Percentiles rank a stretch among this genome's conserved stretches.
phyloP scores from a whole-genome alignment of 2,329 filamentous ascomycete genomes.

The Penicillium crustosum region DNA sequence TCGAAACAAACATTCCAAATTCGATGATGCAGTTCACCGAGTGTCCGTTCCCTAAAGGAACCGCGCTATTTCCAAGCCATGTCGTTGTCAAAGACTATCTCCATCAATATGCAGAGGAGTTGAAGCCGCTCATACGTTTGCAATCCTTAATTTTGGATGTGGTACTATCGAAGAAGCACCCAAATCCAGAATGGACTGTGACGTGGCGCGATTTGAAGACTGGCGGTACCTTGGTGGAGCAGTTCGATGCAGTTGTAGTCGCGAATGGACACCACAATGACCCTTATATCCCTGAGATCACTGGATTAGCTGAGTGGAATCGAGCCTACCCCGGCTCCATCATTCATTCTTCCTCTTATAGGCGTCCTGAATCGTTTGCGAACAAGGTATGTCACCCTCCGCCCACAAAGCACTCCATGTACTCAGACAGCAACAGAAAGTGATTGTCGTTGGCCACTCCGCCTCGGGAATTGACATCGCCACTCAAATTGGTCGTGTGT shows the following conservation, averaged over 20 bases:
- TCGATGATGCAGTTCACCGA: slow-evolving; percentile 15
- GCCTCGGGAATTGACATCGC: slow-evolving; percentile 16
- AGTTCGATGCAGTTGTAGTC: slow-evolving; percentile 12
- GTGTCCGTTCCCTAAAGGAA: neutral
- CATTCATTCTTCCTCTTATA: slow-evolving; percentile 10
- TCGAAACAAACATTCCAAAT: slow-evolving; percentile 14
- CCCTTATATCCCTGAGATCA: slow-evolving; percentile 6
- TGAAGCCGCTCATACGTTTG: slow-evolving; percentile 1
- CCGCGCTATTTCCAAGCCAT: slow-evolving; percentile 8
- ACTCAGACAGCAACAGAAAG: slow-evolving; percentile 6
- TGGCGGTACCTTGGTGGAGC: neutral
- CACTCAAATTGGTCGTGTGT: slow-evolving; percentile 8
- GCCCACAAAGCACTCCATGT: neutral
- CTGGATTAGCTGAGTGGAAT: slow-evolving; percentile 7
- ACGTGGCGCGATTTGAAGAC: slow-evolving; percentile 8
- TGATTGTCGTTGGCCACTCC: slow-evolving; percentile 15
- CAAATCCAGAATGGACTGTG: slow-evolving; percentile 6
- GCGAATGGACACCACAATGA: slow-evolving; percentile 16
- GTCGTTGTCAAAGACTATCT: slow-evolving; percentile 10
- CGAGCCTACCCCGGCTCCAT: slow-evolving; percentile 4
- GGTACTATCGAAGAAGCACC: neutral
- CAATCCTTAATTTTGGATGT: slow-evolving; percentile 8
- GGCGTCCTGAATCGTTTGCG: slow-evolving; percentile 4
- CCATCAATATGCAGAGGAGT: slow-evolving; percentile 12
- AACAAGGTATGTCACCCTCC: slow-evolving; percentile 1